Percentiles rank a stretch among this genome's conserved stretches.
Conservation (phyloP, 1,139 yeast species). For the Yamadazyma blattariae region DNA sequence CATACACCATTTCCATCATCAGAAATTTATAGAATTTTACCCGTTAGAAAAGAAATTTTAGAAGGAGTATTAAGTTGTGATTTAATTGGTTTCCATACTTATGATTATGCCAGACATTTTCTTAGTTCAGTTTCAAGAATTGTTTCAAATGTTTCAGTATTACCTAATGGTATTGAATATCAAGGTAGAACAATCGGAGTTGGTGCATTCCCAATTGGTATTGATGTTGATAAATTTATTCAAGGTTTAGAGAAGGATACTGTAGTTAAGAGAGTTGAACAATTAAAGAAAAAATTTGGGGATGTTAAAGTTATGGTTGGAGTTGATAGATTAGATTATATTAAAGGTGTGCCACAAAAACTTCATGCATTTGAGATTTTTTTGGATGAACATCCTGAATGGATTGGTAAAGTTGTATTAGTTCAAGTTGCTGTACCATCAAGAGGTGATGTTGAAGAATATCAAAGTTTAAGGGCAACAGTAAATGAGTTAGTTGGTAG, state of each 20-base stretch:
- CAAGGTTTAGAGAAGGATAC: slow-evolving; percentile 67
- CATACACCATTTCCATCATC: slow-evolving; percentile 99
- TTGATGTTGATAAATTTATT: slow-evolving; percentile 87
- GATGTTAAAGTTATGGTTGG: slow-evolving; percentile 87
- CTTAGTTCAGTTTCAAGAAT: slow-evolving; percentile 88
- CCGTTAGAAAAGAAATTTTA: slow-evolving; percentile 90
- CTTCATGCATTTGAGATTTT: slow-evolving; percentile 94
- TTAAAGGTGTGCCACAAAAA: slow-evolving; percentile 97
- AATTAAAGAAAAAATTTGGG: slow-evolving; percentile 59
- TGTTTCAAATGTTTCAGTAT: slow-evolving; percentile 67
- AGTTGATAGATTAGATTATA: slow-evolving; percentile 91
- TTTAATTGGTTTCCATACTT: slow-evolving; percentile 97
- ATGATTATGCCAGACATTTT: slow-evolving; percentile 98
- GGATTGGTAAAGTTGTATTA: slow-evolving; percentile 95
- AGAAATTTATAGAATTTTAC: slow-evolving; percentile 92
- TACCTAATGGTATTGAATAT: slow-evolving; percentile 88
- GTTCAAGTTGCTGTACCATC: slow-evolving; percentile 98
- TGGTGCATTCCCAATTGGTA: slow-evolving; percentile 98
- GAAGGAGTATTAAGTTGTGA: slow-evolving; percentile 93
- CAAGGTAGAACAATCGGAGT: slow-evolving; percentile 76
- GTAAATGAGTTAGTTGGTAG: slow-evolving; percentile 96
- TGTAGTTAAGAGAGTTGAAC: slow-evolving; percentile 65
- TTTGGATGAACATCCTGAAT: slow-evolving; percentile 89
- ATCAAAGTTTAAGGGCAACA: slow-evolving; percentile 87
- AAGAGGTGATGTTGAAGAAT: slow-evolving; percentile 97